Base-by-base conservation (phyloP, 2,329 filamentous ascomycete species). In the Alternaria infectoria region DNA sequence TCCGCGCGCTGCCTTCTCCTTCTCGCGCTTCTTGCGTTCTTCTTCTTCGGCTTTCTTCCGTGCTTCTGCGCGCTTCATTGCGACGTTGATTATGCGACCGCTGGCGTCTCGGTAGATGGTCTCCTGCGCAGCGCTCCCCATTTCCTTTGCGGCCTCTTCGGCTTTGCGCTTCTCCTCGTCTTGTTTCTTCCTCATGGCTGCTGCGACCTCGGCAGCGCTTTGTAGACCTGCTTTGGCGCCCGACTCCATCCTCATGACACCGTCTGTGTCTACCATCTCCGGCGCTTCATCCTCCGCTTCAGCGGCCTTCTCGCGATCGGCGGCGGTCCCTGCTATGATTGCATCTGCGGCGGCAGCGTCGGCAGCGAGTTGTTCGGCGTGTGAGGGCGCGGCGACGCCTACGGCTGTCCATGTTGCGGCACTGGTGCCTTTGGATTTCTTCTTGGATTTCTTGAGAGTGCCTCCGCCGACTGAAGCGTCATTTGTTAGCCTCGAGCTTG, bases 81-180 rank as follows among this genome's bases (percentile, higher is more conserved):
- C 90, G 23, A 98, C 88, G 75, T 99, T 97, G 67, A 99, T 94
- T 59, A 97, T 90, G n/a, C 94, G 88, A 12, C 96, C 96, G 4
- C 92, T 96, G 11, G 96, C 96, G 81, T 99, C 96, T 72, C 96
- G 91, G 79, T 98, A 97, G 23, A 97, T 93, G 0, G 95, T 97
- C 81, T 97, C 93, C 43, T 69, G 70, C 6, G 74, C 70, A 7
- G 68, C 87, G 61, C 81, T 77, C 0, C 78, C 81, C 50, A 78
- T 79, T 46, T 79, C 74, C 52, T 73, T 78, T 36, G 70, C 73
- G 13, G 65, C 75, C 32, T 82, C 79, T 45, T 81, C 76, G 3
- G 83, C 83, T 40, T 83, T 81, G 59, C 80, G 79, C 58, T 81
- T 82, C 71, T 93, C 90, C 69, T 90, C 87, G 12, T 85, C 86